phyloP scores from a whole-genome alignment of 2,329 filamentous ascomycete genomes.

The Lasiodiplodia gonubiensis region DNA sequence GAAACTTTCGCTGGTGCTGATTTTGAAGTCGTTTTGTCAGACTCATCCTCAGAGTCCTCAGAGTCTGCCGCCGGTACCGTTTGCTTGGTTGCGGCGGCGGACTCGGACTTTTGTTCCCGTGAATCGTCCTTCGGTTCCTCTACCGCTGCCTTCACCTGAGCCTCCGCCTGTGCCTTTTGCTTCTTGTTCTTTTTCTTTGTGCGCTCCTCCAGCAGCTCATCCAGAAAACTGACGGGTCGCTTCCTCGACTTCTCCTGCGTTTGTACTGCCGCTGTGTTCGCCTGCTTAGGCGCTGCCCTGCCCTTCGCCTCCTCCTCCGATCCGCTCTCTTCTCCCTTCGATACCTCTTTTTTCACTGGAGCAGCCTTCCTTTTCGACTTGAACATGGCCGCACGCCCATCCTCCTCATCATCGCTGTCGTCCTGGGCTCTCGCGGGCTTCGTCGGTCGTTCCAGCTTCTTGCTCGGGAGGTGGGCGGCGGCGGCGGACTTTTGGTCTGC shows the following conservation, averaged over 20 bases:
- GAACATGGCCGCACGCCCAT: conserved; percentile 43
- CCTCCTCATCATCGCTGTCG: conserved; percentile 49
- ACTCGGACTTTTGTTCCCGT: background rate
- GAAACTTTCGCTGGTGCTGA: background rate
- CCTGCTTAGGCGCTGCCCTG: background rate
- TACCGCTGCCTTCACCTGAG: background rate
- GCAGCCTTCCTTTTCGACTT: conserved; percentile 39
- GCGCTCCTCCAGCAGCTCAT: conserved; percentile 57
- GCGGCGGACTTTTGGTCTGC: conserved; percentile 38
- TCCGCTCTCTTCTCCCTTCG: conserved; percentile 31
- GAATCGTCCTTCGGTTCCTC: background rate
- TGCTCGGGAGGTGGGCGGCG: conserved; percentile 16
- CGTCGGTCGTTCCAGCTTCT: conserved; percentile 29
- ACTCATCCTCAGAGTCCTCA: background rate
- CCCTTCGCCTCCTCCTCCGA: conserved; percentile 31
- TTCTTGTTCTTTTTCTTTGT: conserved; percentile 57
- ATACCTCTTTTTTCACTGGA: conserved; percentile 30
- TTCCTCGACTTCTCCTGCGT: conserved; percentile 16
- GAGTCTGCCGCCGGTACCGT: background rate
- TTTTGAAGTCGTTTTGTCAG: background rate
- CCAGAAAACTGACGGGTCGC: conserved; percentile 55
- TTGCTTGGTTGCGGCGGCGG: background rate
- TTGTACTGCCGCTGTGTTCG: background rate
- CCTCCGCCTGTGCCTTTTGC: background rate
- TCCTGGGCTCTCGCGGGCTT: conserved; percentile 31